Evolutionary conservation across 768 basidiomycete genomes (phyloP).

Genomic region (Lanmaoa rubissima): DNA sequence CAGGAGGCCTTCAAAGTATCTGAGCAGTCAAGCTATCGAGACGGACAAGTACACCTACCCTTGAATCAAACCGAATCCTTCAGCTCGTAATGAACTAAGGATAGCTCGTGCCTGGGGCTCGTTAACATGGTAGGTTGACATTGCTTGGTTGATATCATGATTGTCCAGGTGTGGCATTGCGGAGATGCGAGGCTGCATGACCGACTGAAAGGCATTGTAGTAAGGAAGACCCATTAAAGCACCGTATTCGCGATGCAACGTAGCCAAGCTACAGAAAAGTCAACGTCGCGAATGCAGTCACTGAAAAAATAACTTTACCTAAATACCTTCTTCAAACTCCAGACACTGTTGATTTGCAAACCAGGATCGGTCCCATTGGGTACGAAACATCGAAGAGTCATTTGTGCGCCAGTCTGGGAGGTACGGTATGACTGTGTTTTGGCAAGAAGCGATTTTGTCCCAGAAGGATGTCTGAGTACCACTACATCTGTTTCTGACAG

Average conservation of each 20-base stretch:
- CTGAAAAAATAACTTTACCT: constrained; percentile 47
- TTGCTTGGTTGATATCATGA: constrained; percentile 58
- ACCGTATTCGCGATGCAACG: constrained; percentile 88
- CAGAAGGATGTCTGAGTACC: constrained; percentile 62
- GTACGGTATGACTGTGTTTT: constrained; percentile 58
- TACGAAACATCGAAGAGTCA: constrained; percentile 57
- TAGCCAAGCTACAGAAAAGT: constrained; percentile 64
- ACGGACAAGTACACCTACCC: constrained; percentile 55
- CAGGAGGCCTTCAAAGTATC: constrained; percentile 70
- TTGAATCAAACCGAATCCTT: constrained; percentile 91
- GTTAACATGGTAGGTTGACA: constrained; percentile 75
- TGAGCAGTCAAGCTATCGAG: neutral
- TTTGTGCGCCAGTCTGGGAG: constrained; percentile 47
- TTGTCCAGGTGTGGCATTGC: constrained; percentile 42
- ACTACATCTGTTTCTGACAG: constrained; percentile 84
- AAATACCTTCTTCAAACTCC: constrained; percentile 77
- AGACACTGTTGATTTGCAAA: constrained; percentile 61
- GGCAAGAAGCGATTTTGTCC: constrained; percentile 58
- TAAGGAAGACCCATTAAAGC: constrained; percentile 81
- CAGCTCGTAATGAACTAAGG: constrained; percentile 60
- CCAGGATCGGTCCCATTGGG: constrained; percentile 51
- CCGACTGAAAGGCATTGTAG: constrained; percentile 71
- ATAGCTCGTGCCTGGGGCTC: constrained; percentile 95
- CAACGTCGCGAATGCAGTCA: constrained; percentile 1
- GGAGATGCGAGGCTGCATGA: constrained; percentile 67